A percentile compares a stretch with the other conserved stretches of the same genome.
phyloP scores from a whole-genome alignment of 495 filamentous ascomycete species.

The Venustampulla echinocandica region DNA sequence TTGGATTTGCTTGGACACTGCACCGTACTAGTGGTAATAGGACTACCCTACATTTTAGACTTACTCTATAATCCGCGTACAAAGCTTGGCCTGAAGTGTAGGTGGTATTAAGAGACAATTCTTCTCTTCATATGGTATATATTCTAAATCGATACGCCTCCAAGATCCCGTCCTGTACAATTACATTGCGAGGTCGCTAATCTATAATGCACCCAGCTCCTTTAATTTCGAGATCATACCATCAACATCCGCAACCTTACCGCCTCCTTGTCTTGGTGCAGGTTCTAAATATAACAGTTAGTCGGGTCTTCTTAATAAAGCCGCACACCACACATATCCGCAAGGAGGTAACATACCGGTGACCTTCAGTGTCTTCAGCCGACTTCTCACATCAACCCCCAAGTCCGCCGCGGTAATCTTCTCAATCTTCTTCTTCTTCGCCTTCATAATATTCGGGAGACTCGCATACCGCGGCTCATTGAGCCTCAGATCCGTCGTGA shows the following conservation, averaged over 20 bases:
- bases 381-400: slow-evolving; percentile 60
- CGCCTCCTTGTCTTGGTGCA: slow-evolving; percentile 78
- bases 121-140: too few species aligned
- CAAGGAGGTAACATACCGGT: slow-evolving; percentile 70
- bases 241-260: slow-evolving; percentile 95
- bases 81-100: too few species aligned
- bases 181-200: neutral
- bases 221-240: slow-evolving; percentile 86
- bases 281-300: slow-evolving; percentile 56
- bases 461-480: slow-evolving; percentile 94
- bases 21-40: too few species aligned
- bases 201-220: slow-evolving; percentile 85
- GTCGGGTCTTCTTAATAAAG: too few species aligned
- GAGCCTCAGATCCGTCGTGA: slow-evolving; percentile 90
- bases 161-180: neutral
- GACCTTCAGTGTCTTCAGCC: slow-evolving; percentile 83
- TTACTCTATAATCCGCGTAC: too few species aligned
- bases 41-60: too few species aligned
- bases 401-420: slow-evolving; percentile 81
- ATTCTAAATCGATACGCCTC: too few species aligned
- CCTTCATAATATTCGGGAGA: slow-evolving; percentile 99
- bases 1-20: too few species aligned
- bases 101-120: too few species aligned
- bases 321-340: too few species aligned
- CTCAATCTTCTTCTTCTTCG: slow-evolving; percentile 97